Conservation (phyloP, 164 flowering plant genomes). For the Protea cynaroides region DNA sequence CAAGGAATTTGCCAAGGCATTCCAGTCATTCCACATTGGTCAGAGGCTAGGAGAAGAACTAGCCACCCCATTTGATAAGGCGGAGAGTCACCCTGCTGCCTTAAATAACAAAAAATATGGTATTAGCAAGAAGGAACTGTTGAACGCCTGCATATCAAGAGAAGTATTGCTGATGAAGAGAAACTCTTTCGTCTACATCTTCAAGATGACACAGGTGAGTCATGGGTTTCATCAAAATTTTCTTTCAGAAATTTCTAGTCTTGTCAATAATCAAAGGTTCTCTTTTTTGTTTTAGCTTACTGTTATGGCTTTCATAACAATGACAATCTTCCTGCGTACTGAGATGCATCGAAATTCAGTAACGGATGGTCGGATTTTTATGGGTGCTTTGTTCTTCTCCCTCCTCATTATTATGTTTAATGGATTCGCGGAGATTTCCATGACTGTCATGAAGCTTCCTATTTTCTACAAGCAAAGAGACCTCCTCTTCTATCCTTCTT, state of each 20-base stretch:
- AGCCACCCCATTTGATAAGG: conserved; percentile 42
- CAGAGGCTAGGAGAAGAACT: conserved; percentile 35
- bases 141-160: conserved; percentile 42
- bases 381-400: conserved; percentile 40
- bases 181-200: conserved; percentile 50
- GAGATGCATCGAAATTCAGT: conserved; percentile 22
- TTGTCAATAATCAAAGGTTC: background rate
- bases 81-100: conserved; percentile 51
- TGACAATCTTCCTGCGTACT: conserved; percentile 43
- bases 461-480: conserved; percentile 55
- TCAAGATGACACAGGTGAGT: conserved; percentile 39
- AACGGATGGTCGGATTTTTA: conserved; percentile 28
- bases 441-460: conserved; percentile 45
- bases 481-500: conserved; percentile 42
- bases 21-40: conserved; percentile 51
- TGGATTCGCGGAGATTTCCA: conserved; percentile 39
- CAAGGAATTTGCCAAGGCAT: conserved; percentile 51
- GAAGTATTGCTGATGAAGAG: conserved; percentile 52
- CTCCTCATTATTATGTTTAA: conserved; percentile 34
- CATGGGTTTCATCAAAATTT: background rate
- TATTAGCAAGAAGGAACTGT: conserved; percentile 31
- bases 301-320: conserved; percentile 22
- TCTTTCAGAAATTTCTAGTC: background rate
- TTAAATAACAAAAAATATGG: conserved; percentile 40
- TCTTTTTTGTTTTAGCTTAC: conserved; percentile 27